Evolutionary conservation across 371 early-diverging fungal species (phyloP).

Genomic region (Mortierella sp.): DNA sequence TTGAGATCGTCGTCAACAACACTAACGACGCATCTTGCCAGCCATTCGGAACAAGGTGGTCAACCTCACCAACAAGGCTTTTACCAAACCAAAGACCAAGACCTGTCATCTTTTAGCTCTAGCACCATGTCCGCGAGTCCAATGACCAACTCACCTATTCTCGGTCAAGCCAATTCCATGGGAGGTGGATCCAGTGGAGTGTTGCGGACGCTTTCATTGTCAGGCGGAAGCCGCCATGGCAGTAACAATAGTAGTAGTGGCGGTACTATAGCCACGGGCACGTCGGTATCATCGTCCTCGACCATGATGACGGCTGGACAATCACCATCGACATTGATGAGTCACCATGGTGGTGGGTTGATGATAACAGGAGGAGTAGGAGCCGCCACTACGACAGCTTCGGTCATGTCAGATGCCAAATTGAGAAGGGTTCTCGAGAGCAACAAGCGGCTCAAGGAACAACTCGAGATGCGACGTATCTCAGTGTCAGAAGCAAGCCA

Average conservation of each 20-base stretch:
- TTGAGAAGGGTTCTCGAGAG: conserved; percentile 80
- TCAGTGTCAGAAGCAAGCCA: conserved; percentile 83
- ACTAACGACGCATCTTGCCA: no score
- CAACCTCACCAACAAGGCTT: no score
- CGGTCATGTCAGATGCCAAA: conserved; percentile 73
- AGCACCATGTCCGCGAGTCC: conserved; percentile 12
- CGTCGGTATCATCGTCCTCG: conserved; percentile 27
- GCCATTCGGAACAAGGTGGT: no score
- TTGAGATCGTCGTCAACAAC: no score
- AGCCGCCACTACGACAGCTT: not conserved
- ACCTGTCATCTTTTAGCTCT: no score
- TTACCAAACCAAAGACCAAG: no score
- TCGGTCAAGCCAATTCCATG: conserved; percentile 4
- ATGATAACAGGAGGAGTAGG: conserved; percentile 9
- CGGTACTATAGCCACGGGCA: not conserved
- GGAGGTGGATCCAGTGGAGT: conserved; percentile 1
- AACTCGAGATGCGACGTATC: conserved; percentile 82
- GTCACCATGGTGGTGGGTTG: conserved; percentile 13
- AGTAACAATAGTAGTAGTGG: conserved; percentile 2
- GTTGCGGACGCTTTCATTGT: conserved; percentile 24
- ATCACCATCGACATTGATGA: conserved; percentile 9
- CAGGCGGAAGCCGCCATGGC: conserved; percentile 2
- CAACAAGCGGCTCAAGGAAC: conserved; percentile 82
- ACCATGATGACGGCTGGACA: conserved; percentile 22
- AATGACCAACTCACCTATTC: conserved; percentile 2